phyloP scores from a whole-genome alignment of 106 monocot species.

The Agapanthus africanus region DNA sequence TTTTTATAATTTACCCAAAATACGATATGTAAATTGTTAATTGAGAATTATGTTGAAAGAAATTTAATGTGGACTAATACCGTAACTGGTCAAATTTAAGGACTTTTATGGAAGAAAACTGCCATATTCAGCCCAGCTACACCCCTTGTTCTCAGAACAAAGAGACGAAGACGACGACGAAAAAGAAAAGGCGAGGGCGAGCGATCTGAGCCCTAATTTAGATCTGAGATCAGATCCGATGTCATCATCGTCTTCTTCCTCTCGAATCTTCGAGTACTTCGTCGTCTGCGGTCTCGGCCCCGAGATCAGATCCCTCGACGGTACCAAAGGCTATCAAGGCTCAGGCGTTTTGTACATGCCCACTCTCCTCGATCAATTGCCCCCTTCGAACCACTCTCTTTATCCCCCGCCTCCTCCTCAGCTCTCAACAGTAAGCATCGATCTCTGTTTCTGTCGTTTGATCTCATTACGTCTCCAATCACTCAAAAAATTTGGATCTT shows the following conservation, averaged over 20 bases:
- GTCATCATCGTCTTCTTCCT: conserved; percentile 18
- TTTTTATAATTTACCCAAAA: no score
- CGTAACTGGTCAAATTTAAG: no score
- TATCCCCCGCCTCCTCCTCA: conserved; percentile 97
- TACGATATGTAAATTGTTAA: no score
- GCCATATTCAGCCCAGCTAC: no score
- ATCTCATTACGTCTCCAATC: not conserved
- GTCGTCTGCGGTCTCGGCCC: conserved; percentile 98
- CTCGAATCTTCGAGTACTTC: conserved; percentile 91
- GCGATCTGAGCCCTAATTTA: no score
- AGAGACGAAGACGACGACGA: no score
- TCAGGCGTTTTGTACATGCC: conserved; percentile 60
- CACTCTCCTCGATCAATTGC: conserved; percentile 81
- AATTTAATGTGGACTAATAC: no score
- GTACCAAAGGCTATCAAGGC: conserved; percentile 65
- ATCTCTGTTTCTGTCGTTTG: not conserved
- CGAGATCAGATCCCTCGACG: conserved; percentile 78
- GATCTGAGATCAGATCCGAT: no score
- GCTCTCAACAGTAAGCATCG: conserved; percentile 68
- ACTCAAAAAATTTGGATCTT: not conserved
- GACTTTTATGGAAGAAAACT: no score
- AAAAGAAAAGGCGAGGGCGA: no score
- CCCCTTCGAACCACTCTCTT: conserved; percentile 61
- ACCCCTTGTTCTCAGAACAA: no score
- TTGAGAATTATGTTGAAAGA: no score